These are phyloP conservation scores for Pythium oligandrum DNA, from an alignment of 352 stramenopile genomes.

Conservation along the genomic window DNA sequence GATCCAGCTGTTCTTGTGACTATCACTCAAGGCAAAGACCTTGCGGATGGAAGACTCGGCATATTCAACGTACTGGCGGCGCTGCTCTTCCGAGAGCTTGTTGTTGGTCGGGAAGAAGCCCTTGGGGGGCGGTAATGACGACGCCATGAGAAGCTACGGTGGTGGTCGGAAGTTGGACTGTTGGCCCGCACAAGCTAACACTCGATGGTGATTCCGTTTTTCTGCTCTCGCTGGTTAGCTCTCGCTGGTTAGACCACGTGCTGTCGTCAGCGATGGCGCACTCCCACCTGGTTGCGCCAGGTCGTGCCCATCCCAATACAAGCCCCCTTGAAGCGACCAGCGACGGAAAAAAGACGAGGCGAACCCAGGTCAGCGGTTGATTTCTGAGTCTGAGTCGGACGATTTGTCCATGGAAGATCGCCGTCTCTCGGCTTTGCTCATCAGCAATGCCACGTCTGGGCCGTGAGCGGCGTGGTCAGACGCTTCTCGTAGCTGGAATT, in stretches of 20 bases:
- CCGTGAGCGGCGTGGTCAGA: not conserved
- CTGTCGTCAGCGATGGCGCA: slow-evolving; percentile 13
- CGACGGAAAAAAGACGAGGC: too few species aligned
- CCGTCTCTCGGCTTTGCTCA: not conserved
- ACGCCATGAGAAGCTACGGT: slow-evolving; percentile 29
- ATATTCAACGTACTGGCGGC: slow-evolving; percentile 74
- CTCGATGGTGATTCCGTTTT: slow-evolving; percentile 1
- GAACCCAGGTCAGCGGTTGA: too few species aligned
- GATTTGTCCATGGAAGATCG: not conserved
- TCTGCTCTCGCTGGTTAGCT: not conserved
- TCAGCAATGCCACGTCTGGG: not conserved
- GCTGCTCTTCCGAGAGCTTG: slow-evolving; percentile 62
- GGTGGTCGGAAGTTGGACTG: slow-evolving; percentile 2
- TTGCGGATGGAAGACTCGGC: slow-evolving; percentile 79
- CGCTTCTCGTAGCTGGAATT: slow-evolving; percentile 52
- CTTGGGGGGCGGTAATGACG: slow-evolving; percentile 61
- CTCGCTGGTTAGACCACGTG: slow-evolving; percentile 6
- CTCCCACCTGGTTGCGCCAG: slow-evolving; percentile 5
- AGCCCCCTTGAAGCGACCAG: too few species aligned
- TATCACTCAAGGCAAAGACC: slow-evolving; percentile 76
- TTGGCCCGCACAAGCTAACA: not conserved
- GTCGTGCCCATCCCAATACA: too few species aligned
- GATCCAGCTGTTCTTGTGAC: slow-evolving; percentile 82
- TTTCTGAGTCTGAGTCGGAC: too few species aligned
- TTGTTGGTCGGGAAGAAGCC: slow-evolving; percentile 72